Conservation (phyloP, 2,329 filamentous ascomycete genomes). For the Teratosphaeriaceae sp. region DNA sequence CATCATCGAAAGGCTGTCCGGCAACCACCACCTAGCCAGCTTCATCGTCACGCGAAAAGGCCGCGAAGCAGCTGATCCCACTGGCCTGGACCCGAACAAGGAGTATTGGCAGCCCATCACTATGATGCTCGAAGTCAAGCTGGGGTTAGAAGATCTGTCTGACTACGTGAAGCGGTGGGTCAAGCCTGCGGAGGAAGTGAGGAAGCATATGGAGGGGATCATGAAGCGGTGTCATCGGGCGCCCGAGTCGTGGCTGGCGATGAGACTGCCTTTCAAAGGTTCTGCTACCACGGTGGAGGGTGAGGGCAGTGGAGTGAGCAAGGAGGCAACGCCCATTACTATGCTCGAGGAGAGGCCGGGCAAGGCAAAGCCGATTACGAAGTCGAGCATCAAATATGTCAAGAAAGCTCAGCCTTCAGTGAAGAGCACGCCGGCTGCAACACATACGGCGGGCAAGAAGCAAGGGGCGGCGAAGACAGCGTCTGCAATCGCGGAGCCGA, state of each 20-base stretch:
- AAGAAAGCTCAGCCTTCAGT: constrained; percentile 12
- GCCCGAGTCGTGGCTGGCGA: constrained; percentile 49
- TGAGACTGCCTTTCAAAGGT: constrained; percentile 44
- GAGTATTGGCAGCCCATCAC: constrained; percentile 75
- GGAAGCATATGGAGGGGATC: constrained; percentile 49
- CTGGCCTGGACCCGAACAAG: constrained; percentile 37
- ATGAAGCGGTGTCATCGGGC: constrained; percentile 52
- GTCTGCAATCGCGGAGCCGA: not conserved
- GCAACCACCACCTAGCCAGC: constrained; percentile 57
- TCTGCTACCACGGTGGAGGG: constrained; percentile 11
- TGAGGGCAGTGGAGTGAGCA: constrained; percentile 14
- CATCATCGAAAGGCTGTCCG: constrained; percentile 59
- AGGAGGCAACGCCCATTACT: constrained; percentile 18
- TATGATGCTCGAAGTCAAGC: constrained; percentile 47
- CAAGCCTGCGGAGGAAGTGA: constrained; percentile 46
- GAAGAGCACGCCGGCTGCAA: constrained; percentile 15
- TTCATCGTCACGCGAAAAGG: constrained; percentile 72
- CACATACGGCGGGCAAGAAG: constrained; percentile 8
- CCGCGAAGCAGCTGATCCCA: constrained; percentile 37
- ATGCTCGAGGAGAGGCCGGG: constrained; percentile 13
- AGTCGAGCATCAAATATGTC: constrained; percentile 14
- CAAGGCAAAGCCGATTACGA: no score
- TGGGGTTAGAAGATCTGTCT: constrained; percentile 45
- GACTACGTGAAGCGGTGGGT: constrained; percentile 52
- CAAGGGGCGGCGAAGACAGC: not conserved